Base-by-base conservation (phyloP, 2,329 filamentous ascomycete species). In the Botrytis paeoniae region DNA sequence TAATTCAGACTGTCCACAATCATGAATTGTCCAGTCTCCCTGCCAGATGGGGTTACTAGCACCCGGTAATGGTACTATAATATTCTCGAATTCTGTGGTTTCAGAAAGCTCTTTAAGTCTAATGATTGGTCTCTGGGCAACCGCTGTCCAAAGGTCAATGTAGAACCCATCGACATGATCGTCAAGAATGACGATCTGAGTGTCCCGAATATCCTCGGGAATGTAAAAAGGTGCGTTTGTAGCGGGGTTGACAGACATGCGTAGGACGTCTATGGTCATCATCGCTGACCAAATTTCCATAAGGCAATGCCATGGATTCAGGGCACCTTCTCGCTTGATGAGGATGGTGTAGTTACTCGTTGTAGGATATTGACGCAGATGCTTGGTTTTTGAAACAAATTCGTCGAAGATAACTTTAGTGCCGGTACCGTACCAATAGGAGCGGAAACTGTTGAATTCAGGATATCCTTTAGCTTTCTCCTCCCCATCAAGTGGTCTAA, bases 21-120 rank as follows among this genome's bases (percentile, higher is more conserved):
- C 54, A 32, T 75, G 74, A n/a, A 69, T 22, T 25, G 76, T 69
- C 79, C 79, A 81, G 73, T 81, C 77, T 41, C 75, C 77, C 63
- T 79, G 77, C 79, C 80, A 81, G 4, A 79, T 65, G 1, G 80
- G 79, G 63, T 80, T 81, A 59, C 75, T 76, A 0, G 72, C 78
- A 16, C 80, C 80, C 3, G 79, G 71, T 1, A 81, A 66, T 3
- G 79, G 79, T 35, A 81, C 61, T 39, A 81, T 78, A n/a, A 73
- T 75, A 35, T 59, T 75, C 73, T 32, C 74, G 37, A 48, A 48
- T 12, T 64, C 14, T 6, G 64, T 60, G 1, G 22, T 60, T 29
- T 65, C 63, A 5, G 20, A 18, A n/a, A 74, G 29, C 41, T 74
- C 64, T 1, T 65, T 51, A 4, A 74, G 22, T n/a, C 70, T 45